Evolutionary conservation across 2,329 filamentous ascomycete species (phyloP).

Genomic region (Nemania diffusa): DNA sequence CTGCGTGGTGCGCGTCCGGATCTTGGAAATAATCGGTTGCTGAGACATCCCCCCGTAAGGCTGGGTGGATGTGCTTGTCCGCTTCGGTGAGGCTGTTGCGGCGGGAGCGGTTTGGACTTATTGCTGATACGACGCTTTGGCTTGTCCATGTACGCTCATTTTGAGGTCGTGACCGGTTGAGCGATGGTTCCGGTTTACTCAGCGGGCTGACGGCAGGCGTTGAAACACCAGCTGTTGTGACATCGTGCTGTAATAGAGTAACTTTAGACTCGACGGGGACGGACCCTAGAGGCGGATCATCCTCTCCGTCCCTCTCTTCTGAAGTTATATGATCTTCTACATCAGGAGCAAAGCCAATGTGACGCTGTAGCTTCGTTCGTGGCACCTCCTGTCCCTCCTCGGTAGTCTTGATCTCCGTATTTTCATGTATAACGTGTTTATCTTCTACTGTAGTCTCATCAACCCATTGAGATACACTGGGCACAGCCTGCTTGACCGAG

Average conservation of each 20-base stretch:
- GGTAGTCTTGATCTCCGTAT: conserved; percentile 21
- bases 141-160: conserved; percentile 35
- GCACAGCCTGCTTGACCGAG: conserved; percentile 50
- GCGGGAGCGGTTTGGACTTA: conserved; percentile 14
- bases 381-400: conserved; percentile 27
- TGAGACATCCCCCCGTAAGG: conserved; percentile 45
- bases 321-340: conserved; percentile 33
- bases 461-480: conserved; percentile 21
- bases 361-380: conserved; percentile 49
- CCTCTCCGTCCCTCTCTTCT: conserved; percentile 35
- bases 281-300: conserved; percentile 9
- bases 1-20: conserved; percentile 32
- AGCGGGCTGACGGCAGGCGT: not conserved
- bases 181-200: conserved; percentile 10
- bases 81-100: conserved; percentile 43
- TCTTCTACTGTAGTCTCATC: not conserved
- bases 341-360: conserved; percentile 67
- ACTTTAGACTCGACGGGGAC: not conserved
- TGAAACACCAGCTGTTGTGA: not conserved
- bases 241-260: conserved; percentile 2
- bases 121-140: conserved; percentile 33
- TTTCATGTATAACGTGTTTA: conserved; percentile 11
- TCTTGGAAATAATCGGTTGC: conserved; percentile 33
- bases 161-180: conserved; percentile 43
- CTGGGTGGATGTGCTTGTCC: conserved; percentile 52